Evolutionary conservation across 2,329 filamentous ascomycete genomes (phyloP).

Genomic region (Plenodomus tracheiphilus): DNA sequence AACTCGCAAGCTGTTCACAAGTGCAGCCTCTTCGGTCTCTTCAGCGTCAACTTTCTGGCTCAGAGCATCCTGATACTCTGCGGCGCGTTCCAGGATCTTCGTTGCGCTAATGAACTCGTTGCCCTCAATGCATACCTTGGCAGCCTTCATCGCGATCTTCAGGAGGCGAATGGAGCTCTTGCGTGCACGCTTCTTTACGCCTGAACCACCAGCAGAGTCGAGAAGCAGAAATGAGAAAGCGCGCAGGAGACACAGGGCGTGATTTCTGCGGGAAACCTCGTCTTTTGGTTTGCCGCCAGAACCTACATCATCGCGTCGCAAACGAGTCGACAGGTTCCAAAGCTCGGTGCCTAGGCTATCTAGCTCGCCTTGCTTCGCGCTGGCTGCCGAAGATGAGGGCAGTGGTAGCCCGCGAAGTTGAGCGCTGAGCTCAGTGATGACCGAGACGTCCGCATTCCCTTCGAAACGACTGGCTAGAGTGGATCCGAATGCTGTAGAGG

Average conservation of each 20-base stretch:
- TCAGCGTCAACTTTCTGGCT: conserved; percentile 17
- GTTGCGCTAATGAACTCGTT: conserved; percentile 61
- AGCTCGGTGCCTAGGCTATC: conserved; percentile 61
- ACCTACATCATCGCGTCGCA: conserved; percentile 37
- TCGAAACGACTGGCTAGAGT: conserved; percentile 30
- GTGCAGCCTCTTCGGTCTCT: conserved; percentile 28
- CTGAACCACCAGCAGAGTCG: conserved; percentile 47
- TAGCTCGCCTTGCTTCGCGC: conserved; percentile 52
- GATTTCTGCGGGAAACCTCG: conserved; percentile 20
- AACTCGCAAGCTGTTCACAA: conserved; percentile 51
- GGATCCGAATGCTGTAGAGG: conserved; percentile 38
- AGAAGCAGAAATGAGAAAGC: conserved; percentile 70
- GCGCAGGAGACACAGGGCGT: conserved; percentile 44
- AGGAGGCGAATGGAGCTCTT: conserved; percentile 59
- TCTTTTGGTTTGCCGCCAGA: conserved; percentile 38
- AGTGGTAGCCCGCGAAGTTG: conserved; percentile 49
- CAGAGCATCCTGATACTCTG: conserved; percentile 51
- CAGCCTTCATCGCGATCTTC: conserved; percentile 68
- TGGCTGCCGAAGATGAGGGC: conserved; percentile 23
- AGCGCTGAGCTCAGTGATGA: conserved; percentile 41
- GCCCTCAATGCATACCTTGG: conserved; percentile 64
- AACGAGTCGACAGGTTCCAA: conserved; percentile 68
- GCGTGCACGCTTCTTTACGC: conserved; percentile 18
- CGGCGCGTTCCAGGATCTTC: conserved; percentile 66
- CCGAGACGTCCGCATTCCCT: conserved; percentile 16